Conservation (phyloP, 1,139 yeast genomes). For the Nakaseomyces kungkrabaensis region DNA sequence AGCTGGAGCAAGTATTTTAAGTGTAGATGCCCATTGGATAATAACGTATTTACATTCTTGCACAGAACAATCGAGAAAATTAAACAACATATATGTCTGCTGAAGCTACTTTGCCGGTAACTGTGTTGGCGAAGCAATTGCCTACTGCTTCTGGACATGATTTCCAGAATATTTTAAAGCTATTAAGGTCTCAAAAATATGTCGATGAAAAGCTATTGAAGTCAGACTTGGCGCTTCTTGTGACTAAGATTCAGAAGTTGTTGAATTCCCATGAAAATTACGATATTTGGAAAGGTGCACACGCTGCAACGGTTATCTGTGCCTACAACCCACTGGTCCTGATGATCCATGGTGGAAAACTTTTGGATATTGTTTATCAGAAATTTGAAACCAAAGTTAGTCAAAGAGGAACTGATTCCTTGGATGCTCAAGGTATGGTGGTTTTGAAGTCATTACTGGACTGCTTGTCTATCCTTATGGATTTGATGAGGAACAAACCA, state of each 20-base stretch:
- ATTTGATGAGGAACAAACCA: slow-evolving; percentile 65
- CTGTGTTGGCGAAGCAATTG: slow-evolving; percentile 26
- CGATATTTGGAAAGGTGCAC: slow-evolving; percentile 56
- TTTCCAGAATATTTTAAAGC: slow-evolving; percentile 27
- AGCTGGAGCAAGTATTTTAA: no score
- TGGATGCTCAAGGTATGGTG: slow-evolving; percentile 24
- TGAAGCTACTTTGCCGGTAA: slow-evolving; percentile 15
- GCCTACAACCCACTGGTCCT: slow-evolving; percentile 44
- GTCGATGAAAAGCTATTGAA: slow-evolving; percentile 37
- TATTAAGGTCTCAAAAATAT: slow-evolving; percentile 26
- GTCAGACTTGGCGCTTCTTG: slow-evolving; percentile 47
- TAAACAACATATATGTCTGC: background rate
- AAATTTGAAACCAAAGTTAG: slow-evolving; percentile 33
- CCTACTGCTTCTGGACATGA: slow-evolving; percentile 29
- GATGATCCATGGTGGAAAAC: slow-evolving; percentile 46
- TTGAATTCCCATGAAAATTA: slow-evolving; percentile 41
- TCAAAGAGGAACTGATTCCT: slow-evolving; percentile 25
- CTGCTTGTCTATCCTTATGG: slow-evolving; percentile 41
- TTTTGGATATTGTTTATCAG: slow-evolving; percentile 46
- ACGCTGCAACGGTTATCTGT: slow-evolving; percentile 40
- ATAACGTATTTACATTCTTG: no score
- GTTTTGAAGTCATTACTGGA: slow-evolving; percentile 42
- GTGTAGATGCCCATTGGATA: no score
- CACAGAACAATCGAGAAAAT: background rate
- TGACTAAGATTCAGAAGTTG: slow-evolving; percentile 46